Conservation (phyloP, 2,329 filamentous ascomycete species). For the Hymenoscyphus repandus region DNA sequence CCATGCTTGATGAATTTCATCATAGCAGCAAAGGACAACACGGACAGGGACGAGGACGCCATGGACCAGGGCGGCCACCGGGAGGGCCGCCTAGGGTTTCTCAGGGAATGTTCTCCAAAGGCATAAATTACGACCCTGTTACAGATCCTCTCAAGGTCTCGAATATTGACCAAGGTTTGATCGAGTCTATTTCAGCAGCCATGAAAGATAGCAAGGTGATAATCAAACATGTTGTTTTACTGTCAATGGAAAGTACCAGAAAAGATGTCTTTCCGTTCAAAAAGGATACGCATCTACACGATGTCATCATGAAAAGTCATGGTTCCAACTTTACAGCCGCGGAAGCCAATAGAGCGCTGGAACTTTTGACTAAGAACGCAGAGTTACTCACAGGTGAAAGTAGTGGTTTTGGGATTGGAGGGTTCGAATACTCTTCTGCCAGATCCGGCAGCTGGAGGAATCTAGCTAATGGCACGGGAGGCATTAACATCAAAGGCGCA, state of each 20-base stretch:
- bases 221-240: conserved; percentile 35
- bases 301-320: conserved; percentile 31
- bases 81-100: neutral
- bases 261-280: conserved; percentile 37
- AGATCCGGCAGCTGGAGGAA: conserved; percentile 18
- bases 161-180: conserved; percentile 31
- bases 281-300: conserved; percentile 32
- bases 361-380: conserved; percentile 29
- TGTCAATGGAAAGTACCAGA: conserved; percentile 37
- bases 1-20: neutral
- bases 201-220: conserved; percentile 29
- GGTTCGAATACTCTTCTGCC: neutral
- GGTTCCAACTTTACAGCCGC: conserved; percentile 17
- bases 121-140: conserved; percentile 30
- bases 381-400: conserved; percentile 35
- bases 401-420: conserved; percentile 27
- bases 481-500: conserved; percentile 34
- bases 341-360: conserved; percentile 27
- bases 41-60: neutral
- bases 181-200: conserved; percentile 28
- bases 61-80: neutral
- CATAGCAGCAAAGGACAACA: neutral
- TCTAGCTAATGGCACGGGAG: conserved; percentile 28
- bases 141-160: conserved; percentile 35
- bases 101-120: conserved; percentile 1